phyloP scores from a whole-genome alignment of 2,329 filamentous ascomycete species.

The Mariannaea sp. region DNA sequence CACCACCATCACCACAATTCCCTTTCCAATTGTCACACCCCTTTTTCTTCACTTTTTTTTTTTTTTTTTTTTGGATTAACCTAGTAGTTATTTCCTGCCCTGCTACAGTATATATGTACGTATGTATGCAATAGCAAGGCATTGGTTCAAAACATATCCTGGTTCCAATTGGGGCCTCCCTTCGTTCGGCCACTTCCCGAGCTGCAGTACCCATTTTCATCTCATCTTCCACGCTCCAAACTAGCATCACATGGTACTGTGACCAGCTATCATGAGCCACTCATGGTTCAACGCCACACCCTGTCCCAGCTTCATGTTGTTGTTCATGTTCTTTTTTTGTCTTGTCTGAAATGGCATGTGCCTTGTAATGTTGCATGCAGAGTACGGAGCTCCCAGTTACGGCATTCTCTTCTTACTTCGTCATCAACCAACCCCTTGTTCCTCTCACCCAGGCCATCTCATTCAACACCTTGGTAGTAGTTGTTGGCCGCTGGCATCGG shows the following conservation, averaged over 20 bases:
- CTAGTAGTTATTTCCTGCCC: too few relatives aligned
- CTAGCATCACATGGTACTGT: neutral
- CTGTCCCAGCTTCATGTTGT: neutral
- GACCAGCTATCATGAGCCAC: slow-evolving; percentile 1
- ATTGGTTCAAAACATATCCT: slow-evolving; percentile 6
- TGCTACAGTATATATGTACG: too few relatives aligned
- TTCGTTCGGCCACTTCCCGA: slow-evolving; percentile 30
- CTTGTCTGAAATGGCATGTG: slow-evolving; percentile 1
- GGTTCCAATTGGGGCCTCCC: neutral
- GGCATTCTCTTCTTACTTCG: too few relatives aligned
- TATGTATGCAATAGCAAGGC: too few relatives aligned
- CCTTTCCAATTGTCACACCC: slow-evolving; percentile 18
- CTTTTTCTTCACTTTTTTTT: too few relatives aligned
- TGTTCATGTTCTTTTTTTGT: too few relatives aligned
- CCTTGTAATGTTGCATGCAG: neutral
- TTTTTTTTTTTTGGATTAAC: too few relatives aligned
- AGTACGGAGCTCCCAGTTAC: too few relatives aligned
- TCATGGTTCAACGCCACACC: neutral
- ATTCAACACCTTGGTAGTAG: too few relatives aligned
- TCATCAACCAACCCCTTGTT: too few relatives aligned
- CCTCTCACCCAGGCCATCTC: neutral
- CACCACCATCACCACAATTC: too few relatives aligned
- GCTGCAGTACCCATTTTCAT: slow-evolving; percentile 9
- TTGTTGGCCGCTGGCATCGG: neutral
- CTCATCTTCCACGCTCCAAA: neutral